Evolutionary conservation across 805 yeast species (phyloP).

Genomic region (Maudiozyma barnettii): DNA sequence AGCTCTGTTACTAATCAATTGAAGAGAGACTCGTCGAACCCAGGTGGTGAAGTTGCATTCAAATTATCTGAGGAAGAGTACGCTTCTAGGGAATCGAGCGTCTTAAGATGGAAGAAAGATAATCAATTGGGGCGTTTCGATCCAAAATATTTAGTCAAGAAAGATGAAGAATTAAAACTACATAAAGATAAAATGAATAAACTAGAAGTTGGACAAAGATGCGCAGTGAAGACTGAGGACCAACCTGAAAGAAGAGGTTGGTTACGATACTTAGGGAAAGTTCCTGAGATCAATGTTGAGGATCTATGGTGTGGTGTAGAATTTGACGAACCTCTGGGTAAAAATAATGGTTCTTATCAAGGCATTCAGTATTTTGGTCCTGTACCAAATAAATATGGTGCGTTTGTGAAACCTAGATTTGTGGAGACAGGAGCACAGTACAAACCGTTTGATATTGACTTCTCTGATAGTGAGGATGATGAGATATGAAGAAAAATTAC

Average conservation of each 20-base stretch:
- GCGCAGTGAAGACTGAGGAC: constrained; percentile 31
- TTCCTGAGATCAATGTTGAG: constrained; percentile 42
- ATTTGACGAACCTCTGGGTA: constrained; percentile 80
- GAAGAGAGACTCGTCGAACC: constrained; percentile 7
- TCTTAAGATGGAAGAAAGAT: constrained; percentile 65
- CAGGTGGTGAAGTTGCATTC: constrained; percentile 10
- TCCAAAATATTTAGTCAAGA: constrained; percentile 35
- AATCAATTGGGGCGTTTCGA: constrained; percentile 66
- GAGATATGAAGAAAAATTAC: constrained; percentile 21
- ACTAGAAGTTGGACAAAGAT: constrained; percentile 43
- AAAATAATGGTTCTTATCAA: constrained; percentile 68
- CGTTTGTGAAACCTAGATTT: constrained; percentile 61
- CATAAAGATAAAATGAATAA: constrained; percentile 27
- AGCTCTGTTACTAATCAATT: constrained; percentile 41
- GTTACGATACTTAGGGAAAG: constrained; percentile 60
- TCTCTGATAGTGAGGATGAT: constrained; percentile 30
- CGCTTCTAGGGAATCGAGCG: constrained; percentile 49
- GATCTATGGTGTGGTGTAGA: constrained; percentile 76
- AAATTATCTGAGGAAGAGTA: constrained; percentile 31
- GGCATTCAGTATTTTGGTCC: constrained; percentile 55
- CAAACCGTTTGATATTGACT: constrained; percentile 36
- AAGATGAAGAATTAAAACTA: constrained; percentile 17
- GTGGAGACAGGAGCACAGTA: constrained; percentile 56
- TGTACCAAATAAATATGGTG: constrained; percentile 48
- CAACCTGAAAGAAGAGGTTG: constrained; percentile 48